These are phyloP conservation scores for Wallacemonas sp. DNA, from an alignment of 208 protist genomes.

Conservation along the genomic window DNA sequence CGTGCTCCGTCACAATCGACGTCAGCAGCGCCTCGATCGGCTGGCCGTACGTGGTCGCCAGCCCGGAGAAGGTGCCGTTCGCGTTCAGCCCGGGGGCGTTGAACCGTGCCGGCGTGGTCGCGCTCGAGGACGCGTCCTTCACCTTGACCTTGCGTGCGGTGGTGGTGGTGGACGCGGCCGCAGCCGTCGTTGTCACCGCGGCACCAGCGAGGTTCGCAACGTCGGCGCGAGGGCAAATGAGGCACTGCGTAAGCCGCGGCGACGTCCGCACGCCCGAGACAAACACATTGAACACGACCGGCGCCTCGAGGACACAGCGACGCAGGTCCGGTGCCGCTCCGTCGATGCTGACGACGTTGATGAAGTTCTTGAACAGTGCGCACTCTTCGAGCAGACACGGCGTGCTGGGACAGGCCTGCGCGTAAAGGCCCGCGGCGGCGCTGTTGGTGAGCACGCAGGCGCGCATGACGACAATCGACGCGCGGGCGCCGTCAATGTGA, in stretches of 20 bases:
- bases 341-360: constrained; percentile 23
- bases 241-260: constrained; percentile 25
- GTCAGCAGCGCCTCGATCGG: constrained; percentile 1
- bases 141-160: not conserved
- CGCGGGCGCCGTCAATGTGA: constrained; percentile 10
- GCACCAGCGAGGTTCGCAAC: constrained; percentile 5
- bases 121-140: not conserved
- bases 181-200: not conserved
- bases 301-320: constrained; percentile 29
- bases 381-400: constrained; percentile 13
- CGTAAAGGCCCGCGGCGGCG: constrained; percentile 26
- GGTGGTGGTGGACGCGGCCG: constrained; percentile 1
- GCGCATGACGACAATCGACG: constrained; percentile 6
- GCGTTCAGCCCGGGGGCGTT: not conserved
- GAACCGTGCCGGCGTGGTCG: not conserved
- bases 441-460: constrained; percentile 26
- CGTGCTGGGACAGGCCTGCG: constrained; percentile 4
- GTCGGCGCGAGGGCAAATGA: constrained; percentile 24
- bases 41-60: not conserved
- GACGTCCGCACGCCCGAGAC: constrained; percentile 13
- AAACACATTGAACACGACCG: constrained; percentile 36
- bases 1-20: not conserved
- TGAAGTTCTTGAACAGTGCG: constrained; percentile 34
- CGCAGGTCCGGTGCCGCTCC: constrained; percentile 12
- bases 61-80: not conserved